Evolutionary conservation across 2,329 filamentous ascomycete genomes (phyloP), one percentile per base, ranked within the genome.

Genomic region (Xylariaceae sp.): DNA sequence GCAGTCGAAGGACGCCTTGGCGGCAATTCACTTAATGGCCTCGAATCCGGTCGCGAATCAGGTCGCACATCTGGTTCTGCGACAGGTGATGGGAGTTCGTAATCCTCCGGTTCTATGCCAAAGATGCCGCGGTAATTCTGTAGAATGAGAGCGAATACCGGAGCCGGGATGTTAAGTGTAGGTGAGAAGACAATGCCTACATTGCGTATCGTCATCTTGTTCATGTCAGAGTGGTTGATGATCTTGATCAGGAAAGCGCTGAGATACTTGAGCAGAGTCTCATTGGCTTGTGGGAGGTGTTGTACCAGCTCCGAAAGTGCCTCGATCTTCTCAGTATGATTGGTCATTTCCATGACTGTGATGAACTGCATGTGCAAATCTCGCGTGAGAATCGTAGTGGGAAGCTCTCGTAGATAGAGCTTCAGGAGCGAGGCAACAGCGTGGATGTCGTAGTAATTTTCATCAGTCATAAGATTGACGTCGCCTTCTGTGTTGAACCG

Each of bases 141-240:
- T 59, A 99, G 80, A 73, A 99, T 94, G 73, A 95, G 83, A 2
- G 92, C 92, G 72, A 99, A 97, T 9, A 99, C 88, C 0, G 93
- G 92, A 0, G 92, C 92, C 0, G 94, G 93, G 49, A 99, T 96
- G 73, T 97, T 97, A 56, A 99, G 82, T 0, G 94, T 97, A 0
- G 94, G 94, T 13, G 94, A 96, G 74, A 99, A 99, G 58, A 99
- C 93, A 67, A 99, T 97, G 64, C 94, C 93, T 57, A 99, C 90
- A 70, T 99, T 99, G 65, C 93, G 87, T 56, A 97, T 90, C 9
- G 90, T 97, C 94, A 99, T 99, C 80, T 97, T 97, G 78, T 99
- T 99, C 63, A 88, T 80, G 67, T 90, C 87, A 5, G 91, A 81
- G 67, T 97, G 92, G 74, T 94, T 92, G 70, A 97, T 91, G 68